Conservation (phyloP, 352 stramenopile genomes). For the Globisporangium orthogonon region DNA sequence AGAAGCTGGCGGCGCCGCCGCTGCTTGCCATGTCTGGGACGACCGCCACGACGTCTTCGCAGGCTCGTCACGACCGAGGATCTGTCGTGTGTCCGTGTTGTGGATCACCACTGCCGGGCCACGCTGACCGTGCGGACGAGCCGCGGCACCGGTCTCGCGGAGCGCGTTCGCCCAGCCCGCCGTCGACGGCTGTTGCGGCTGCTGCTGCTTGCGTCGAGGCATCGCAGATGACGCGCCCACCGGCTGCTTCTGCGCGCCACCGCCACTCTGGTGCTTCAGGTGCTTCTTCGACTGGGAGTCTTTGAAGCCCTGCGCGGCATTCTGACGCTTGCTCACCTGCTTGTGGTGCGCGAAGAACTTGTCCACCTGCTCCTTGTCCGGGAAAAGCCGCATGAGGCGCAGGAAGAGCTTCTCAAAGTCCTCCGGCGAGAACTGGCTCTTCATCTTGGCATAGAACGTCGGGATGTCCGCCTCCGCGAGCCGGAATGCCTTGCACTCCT, state of each 20-base stretch:
- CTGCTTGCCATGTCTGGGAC: slow-evolving; percentile 42
- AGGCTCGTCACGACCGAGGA: slow-evolving; percentile 31
- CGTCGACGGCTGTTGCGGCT: slow-evolving; percentile 27
- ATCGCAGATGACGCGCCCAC: slow-evolving; percentile 4
- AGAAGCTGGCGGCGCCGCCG: slow-evolving; percentile 14
- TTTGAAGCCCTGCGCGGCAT: slow-evolving; percentile 34
- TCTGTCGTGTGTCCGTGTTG: slow-evolving; percentile 45
- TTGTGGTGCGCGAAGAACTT: slow-evolving; percentile 61
- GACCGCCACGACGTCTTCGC: slow-evolving; percentile 46
- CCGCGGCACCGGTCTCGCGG: slow-evolving; percentile 49
- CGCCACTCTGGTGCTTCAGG: slow-evolving; percentile 22
- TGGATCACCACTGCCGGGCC: slow-evolving; percentile 44
- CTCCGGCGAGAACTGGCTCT: slow-evolving; percentile 40
- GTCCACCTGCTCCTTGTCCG: slow-evolving; percentile 56
- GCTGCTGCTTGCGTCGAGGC: slow-evolving; percentile 7
- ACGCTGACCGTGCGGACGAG: slow-evolving; percentile 14
- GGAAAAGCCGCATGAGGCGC: slow-evolving; percentile 66
- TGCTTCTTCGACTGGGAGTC: slow-evolving; percentile 35
- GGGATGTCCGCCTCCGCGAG: slow-evolving; percentile 45
- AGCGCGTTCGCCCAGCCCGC: slow-evolving; percentile 71
- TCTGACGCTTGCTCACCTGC: slow-evolving; percentile 31
- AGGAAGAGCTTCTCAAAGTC: slow-evolving; percentile 79
- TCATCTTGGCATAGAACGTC: slow-evolving; percentile 71
- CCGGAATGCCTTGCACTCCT: slow-evolving; percentile 71
- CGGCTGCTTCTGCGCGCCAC: slow-evolving; percentile 14